Conservation (phyloP, 176 grass and related monocot species). For the Stipa capillata region DNA sequence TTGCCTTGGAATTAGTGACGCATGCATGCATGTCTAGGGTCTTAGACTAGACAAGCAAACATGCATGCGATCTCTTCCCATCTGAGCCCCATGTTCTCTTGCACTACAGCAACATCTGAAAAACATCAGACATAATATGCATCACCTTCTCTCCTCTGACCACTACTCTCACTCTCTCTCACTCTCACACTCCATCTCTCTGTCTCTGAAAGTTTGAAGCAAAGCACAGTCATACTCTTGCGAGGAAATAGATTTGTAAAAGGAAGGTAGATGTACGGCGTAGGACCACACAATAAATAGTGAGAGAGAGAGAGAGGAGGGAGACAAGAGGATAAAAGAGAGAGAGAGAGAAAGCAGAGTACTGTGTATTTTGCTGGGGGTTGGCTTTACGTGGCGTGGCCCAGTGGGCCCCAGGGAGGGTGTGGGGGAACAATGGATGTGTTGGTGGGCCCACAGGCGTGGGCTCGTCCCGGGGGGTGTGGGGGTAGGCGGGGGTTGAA, state of each 20-base stretch:
- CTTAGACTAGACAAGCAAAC: background rate
- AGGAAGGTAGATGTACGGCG: background rate
- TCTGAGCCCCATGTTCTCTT: slow-evolving; percentile 22
- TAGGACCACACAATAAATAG: background rate
- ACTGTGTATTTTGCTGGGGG: background rate
- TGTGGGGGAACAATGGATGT: slow-evolving; percentile 1
- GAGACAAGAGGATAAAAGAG: background rate
- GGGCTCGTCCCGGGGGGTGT: background rate
- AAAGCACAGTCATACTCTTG: background rate
- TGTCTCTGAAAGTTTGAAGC: background rate
- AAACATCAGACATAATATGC: background rate
- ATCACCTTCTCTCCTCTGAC: background rate
- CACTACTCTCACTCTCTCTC: background rate
- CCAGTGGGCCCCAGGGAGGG: slow-evolving; percentile 17
- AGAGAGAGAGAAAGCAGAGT: background rate
- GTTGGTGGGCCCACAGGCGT: slow-evolving; percentile 36
- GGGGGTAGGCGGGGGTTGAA: too few species aligned
- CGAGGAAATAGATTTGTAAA: background rate
- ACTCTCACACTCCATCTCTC: background rate
- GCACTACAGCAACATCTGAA: slow-evolving; percentile 15
- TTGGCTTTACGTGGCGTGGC: slow-evolving; percentile 59
- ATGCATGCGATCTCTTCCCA: background rate
- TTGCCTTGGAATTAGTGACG: background rate
- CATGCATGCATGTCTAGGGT: background rate
- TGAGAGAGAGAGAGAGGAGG: background rate